Conservation (phyloP, 2,329 filamentous ascomycete genomes). For the Cordyceps sp. region DNA sequence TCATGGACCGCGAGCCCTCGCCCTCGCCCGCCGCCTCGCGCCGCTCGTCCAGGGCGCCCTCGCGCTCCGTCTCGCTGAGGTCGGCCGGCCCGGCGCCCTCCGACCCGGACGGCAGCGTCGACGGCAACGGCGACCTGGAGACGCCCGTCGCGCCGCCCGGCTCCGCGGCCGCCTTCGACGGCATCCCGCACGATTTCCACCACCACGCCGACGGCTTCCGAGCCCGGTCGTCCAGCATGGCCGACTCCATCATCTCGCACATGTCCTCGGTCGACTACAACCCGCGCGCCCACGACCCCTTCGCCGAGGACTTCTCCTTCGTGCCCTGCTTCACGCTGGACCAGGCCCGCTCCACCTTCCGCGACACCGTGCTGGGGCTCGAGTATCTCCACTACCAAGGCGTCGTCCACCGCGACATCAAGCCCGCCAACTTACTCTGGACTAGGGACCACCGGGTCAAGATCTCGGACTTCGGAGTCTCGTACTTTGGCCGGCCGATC, state of each 20-base stretch:
- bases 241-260: slow-evolving; percentile 58
- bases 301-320: slow-evolving; percentile 79
- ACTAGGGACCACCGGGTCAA: slow-evolving; percentile 77
- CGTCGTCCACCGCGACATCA: slow-evolving; percentile 73
- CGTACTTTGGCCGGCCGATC: slow-evolving; percentile 82
- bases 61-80: slow-evolving; percentile 27
- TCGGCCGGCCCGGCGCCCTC: slow-evolving; percentile 15
- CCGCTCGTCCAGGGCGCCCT: slow-evolving; percentile 28
- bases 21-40: slow-evolving; percentile 21
- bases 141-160: slow-evolving; percentile 33
- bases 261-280: slow-evolving; percentile 50
- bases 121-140: slow-evolving; percentile 32
- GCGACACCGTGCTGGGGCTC: slow-evolving; percentile 81
- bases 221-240: slow-evolving; percentile 62
- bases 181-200: slow-evolving; percentile 61
- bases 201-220: slow-evolving; percentile 41
- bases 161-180: slow-evolving; percentile 48
- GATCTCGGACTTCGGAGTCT: slow-evolving; percentile 97
- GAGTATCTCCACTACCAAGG: slow-evolving; percentile 87
- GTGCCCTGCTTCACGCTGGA: slow-evolving; percentile 84
- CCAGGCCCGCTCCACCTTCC: slow-evolving; percentile 68
- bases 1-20: slow-evolving; percentile 14
- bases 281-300: slow-evolving; percentile 40
- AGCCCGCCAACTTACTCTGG: slow-evolving; percentile 80
- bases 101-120: slow-evolving; percentile 17